Evolutionary conservation across 805 yeast genomes (phyloP), one percentile per base, ranked within the genome.

Genomic region (Nakazawaea ernobii): DNA sequence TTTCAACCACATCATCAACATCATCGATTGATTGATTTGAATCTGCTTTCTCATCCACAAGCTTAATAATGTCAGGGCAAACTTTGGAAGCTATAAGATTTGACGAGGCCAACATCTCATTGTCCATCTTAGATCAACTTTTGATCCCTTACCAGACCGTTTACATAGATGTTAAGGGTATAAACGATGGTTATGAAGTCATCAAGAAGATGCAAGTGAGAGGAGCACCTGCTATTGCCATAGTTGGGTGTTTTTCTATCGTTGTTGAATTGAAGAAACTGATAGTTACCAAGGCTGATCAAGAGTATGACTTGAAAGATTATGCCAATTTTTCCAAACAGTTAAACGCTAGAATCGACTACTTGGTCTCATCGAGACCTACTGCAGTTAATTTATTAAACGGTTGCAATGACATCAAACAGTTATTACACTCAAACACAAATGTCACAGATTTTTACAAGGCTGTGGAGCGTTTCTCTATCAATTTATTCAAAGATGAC

Each of bases 171-270:
- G 77, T 92, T 49, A 54, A 68, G 35, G 68, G 79, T 14, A 80
- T 87, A 43, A 82, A 82, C 41, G 90, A 84, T 61, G 97, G 95
- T 3, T 88, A 69, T 65, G 73, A 74, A 15, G 95, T 86, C n/a
- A 92, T 92, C 63, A 83, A 81, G 59, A 73, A 73, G 49, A 92
- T 92, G 99, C 90, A 87, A 58, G 97, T 95, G 4, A 75, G 99
- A 62, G 99, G 99, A 35, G 99, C 99, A 0, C 99, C 99, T 0
- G 98, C 98, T 1, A 92, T 92, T 60, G 97, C 97, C 52, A 87
- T 92, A 49, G 97, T 92, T 2, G 98, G 96, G 5, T 82, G 90
- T 1, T 74, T 91, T 50, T 79, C 96, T 2, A 76, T 92, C 3
- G 83, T 87, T 1, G 80, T 86, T n/a, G 97, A 92, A 54, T 65